Conservation (phyloP, 1,284 basidiomycete species). For the Ceratobasidium sp. region DNA sequence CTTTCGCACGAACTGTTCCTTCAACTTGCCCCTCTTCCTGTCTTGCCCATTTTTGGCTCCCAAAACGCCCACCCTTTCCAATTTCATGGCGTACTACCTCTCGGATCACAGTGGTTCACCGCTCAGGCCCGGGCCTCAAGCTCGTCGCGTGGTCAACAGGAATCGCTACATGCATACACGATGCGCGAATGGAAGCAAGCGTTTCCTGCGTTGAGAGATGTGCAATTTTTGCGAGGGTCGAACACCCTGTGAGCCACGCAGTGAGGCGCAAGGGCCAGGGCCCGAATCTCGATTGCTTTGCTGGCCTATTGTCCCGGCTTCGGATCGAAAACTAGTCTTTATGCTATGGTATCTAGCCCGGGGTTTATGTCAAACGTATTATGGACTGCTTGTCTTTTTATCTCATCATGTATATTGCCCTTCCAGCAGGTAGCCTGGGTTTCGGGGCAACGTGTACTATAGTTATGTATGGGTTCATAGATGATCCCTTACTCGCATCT, state of each 20-base stretch:
- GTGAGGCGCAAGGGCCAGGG: neutral
- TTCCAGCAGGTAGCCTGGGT: constrained; percentile 8
- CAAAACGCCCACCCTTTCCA: neutral
- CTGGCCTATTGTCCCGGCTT: neutral
- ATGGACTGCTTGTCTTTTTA: neutral
- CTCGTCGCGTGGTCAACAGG: neutral
- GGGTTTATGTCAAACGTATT: no score
- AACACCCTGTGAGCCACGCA: neutral
- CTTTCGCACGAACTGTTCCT: neutral
- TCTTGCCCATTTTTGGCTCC: neutral
- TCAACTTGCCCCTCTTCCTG: neutral
- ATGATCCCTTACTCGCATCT: neutral
- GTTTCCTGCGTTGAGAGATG: constrained; percentile 13
- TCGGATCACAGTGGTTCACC: neutral
- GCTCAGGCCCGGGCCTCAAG: neutral
- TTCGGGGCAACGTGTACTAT: constrained; percentile 10
- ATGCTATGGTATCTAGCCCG: constrained; percentile 6
- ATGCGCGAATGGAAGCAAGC: constrained; percentile 7
- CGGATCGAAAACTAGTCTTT: neutral
- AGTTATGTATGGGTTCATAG: constrained; percentile 6
- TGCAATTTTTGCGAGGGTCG: neutral
- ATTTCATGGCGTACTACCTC: neutral
- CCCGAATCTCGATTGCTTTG: no score
- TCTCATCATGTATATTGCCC: constrained; percentile 16
- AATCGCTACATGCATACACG: neutral